Percentiles rank a stretch among this genome's conserved stretches.
phyloP scores from a whole-genome alignment of 805 yeast species.

The Pichia deserticola region DNA sequence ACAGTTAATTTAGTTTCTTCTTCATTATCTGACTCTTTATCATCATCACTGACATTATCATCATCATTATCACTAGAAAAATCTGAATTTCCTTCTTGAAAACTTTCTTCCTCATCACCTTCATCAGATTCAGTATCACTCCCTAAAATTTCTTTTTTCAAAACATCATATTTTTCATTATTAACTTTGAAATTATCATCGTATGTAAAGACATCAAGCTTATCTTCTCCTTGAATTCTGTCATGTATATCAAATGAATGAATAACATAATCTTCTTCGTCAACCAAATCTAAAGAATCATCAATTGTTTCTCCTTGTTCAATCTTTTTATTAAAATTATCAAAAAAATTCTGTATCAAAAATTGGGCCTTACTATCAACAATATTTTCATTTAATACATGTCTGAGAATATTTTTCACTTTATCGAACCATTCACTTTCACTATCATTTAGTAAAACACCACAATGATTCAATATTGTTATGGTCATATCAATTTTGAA shows the following conservation, averaged over 20 bases:
- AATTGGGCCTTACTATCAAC: slow-evolving; percentile 37
- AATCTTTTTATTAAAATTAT: slow-evolving; percentile 39
- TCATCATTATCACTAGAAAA: slow-evolving; percentile 17
- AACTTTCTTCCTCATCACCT: slow-evolving; percentile 10
- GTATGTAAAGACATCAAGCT: slow-evolving; percentile 40
- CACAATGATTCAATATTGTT: slow-evolving; percentile 42
- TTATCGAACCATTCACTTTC: slow-evolving; percentile 28
- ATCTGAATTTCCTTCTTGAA: slow-evolving; percentile 11
- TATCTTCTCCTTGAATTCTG: slow-evolving; percentile 36
- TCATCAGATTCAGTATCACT: slow-evolving; percentile 20
- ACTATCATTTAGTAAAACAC: slow-evolving; percentile 41
- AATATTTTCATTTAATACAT: slow-evolving; percentile 48
- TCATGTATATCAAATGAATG: slow-evolving; percentile 53
- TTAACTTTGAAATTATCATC: slow-evolving; percentile 44
- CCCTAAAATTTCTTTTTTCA: slow-evolving; percentile 41
- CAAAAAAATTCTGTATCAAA: slow-evolving; percentile 45
- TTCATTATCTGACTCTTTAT: slow-evolving; percentile 17
- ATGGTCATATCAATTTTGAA: slow-evolving; percentile 51
- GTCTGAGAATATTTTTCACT: slow-evolving; percentile 51
- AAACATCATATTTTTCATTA: slow-evolving; percentile 40
- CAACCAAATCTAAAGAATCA: slow-evolving; percentile 51
- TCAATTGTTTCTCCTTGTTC: slow-evolving; percentile 32
- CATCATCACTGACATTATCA: slow-evolving; percentile 13
- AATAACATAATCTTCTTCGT: slow-evolving; percentile 51
- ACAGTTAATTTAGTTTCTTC: slow-evolving; percentile 17